A percentile compares a stretch with the other conserved stretches of the same genome.
Conservation (phyloP, 139 green algal species). For the Ulvella scutata region DNA sequence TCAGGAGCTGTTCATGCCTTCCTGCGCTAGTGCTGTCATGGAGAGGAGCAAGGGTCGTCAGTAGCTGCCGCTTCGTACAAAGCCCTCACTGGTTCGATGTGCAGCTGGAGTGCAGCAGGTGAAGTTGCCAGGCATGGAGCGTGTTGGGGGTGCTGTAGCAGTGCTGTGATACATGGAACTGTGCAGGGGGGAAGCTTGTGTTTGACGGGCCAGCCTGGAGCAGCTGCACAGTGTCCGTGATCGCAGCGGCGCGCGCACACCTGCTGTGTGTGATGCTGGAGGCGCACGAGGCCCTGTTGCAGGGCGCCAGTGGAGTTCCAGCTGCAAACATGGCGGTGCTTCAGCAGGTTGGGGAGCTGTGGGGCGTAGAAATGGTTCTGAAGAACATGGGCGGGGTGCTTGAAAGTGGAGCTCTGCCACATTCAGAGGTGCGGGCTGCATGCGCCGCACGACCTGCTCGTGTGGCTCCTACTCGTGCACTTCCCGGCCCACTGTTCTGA, state of each 20-base stretch:
- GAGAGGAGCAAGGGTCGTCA: too few species aligned
- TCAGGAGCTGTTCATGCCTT: too few species aligned
- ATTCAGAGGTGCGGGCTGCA: neutral
- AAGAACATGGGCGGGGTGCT: constrained; percentile 38
- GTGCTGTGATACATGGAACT: too few species aligned
- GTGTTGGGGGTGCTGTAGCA: too few species aligned
- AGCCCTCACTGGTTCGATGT: too few species aligned
- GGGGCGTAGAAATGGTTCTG: constrained; percentile 32
- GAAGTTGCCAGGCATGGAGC: too few species aligned
- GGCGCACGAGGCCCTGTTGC: constrained; percentile 28
- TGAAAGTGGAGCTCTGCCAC: constrained; percentile 27
- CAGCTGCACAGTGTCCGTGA: constrained; percentile 43
- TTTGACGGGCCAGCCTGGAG: constrained; percentile 72
- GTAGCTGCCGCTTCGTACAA: too few species aligned
- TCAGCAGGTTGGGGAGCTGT: constrained; percentile 39
- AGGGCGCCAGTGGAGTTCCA: neutral
- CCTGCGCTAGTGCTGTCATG: too few species aligned
- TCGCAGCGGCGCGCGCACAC: constrained; percentile 40
- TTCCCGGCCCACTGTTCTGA: too few species aligned
- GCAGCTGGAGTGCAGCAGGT: too few species aligned
- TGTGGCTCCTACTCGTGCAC: neutral
- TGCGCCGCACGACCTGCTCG: neutral
- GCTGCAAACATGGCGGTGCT: constrained; percentile 12
- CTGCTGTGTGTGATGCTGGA: constrained; percentile 33
- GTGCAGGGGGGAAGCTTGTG: constrained; percentile 19